Evolutionary conservation across 148 eudicot genomes (phyloP).

Genomic region (Rhododendron henanense): DNA sequence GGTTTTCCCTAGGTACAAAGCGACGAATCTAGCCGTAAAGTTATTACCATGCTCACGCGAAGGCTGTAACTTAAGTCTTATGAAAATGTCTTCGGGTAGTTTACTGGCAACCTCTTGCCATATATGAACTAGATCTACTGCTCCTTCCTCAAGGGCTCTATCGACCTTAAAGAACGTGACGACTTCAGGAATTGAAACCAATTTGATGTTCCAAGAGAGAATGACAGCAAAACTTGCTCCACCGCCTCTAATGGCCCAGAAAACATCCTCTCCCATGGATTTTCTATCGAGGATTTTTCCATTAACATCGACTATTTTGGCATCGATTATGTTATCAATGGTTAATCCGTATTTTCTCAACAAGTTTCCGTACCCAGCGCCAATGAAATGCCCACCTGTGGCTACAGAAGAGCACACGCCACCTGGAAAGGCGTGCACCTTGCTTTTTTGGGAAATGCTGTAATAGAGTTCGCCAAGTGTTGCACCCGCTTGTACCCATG

Average conservation of each 20-base stretch:
- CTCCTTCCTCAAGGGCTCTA: not conserved
- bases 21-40: not conserved
- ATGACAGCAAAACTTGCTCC: not conserved
- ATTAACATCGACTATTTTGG: too few species aligned
- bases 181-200: not conserved
- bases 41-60: too few species aligned
- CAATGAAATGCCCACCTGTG: constrained; percentile 1
- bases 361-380: constrained; percentile 9
- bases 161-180: not conserved
- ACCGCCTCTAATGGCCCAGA: not conserved
- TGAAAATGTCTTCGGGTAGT: not conserved
- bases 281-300: not conserved
- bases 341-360: constrained; percentile 3
- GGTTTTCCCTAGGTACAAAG: not conserved
- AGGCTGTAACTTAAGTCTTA: not conserved
- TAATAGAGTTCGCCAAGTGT: constrained; percentile 5
- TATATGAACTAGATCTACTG: not conserved
- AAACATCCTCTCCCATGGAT: not conserved
- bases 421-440: not conserved
- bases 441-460: not conserved
- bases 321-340: not conserved
- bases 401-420: not conserved
- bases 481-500: not conserved
- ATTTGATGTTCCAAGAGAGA: not conserved
- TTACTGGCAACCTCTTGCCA: not conserved